phyloP scores from a whole-genome alignment of 2,329 filamentous ascomycete species.

The Alternaria sp. region DNA sequence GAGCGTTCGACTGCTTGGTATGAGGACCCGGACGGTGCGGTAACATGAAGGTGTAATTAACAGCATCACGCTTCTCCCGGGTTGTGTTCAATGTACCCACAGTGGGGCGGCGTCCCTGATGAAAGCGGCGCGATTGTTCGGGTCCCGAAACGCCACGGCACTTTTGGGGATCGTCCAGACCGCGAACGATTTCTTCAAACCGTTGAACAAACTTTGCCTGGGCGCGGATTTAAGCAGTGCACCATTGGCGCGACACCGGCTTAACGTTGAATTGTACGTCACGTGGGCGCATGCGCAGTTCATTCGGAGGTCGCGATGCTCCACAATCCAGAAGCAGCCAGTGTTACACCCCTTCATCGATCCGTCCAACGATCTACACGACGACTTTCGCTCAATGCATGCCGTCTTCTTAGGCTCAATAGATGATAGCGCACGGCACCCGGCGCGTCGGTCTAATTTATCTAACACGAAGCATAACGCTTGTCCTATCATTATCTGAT shows the following conservation, averaged over 20 bases:
- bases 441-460: neutral
- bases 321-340: neutral
- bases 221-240: neutral
- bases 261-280: neutral
- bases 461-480: neutral
- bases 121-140: neutral
- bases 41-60: conserved; percentile 10
- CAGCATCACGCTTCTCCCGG: neutral
- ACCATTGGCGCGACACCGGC: neutral
- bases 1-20: conserved; percentile 11
- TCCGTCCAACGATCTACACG: neutral
- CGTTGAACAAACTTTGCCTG: neutral
- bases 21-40: conserved; percentile 6
- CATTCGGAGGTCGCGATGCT: neutral
- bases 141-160: neutral
- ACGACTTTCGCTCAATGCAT: neutral
- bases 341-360: neutral
- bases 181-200: neutral
- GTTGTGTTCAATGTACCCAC: neutral
- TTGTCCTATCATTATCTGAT: neutral
- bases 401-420: neutral
- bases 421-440: neutral
- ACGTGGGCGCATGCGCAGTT: neutral
- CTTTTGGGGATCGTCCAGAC: neutral
- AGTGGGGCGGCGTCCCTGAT: neutral